phyloP scores from a whole-genome alignment of 139 green algal species.

The Auxenochlorella pyrenoidosa region DNA sequence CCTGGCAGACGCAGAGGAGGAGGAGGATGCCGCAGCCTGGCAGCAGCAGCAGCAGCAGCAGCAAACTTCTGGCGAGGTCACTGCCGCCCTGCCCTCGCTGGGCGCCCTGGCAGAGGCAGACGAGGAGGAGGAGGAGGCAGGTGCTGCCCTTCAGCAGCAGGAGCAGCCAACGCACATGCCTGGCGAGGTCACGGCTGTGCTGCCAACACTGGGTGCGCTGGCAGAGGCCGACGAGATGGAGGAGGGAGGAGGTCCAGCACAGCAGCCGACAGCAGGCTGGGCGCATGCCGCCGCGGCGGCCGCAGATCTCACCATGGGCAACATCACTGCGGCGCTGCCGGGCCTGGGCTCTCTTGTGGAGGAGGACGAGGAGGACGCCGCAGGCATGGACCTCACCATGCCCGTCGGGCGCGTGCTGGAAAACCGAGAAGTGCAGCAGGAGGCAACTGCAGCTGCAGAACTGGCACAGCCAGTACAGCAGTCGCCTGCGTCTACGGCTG shows the following conservation, averaged over 20 bases:
- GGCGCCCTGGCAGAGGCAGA: slow-evolving; percentile 39
- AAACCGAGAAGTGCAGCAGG: not conserved
- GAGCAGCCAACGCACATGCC: not conserved
- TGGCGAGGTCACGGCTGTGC: slow-evolving; percentile 43
- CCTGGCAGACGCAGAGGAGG: slow-evolving; percentile 38
- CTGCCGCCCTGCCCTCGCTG: slow-evolving; percentile 35
- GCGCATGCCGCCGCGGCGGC: not conserved
- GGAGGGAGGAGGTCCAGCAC: not conserved
- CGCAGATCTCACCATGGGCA: slow-evolving; percentile 47
- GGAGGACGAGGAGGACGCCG: slow-evolving; percentile 69
- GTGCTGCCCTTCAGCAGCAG: not conserved
- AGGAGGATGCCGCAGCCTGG: not conserved
- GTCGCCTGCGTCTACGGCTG: not conserved
- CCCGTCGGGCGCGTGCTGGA: slow-evolving; percentile 27
- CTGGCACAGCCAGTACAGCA: not conserved
- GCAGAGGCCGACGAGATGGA: slow-evolving; percentile 41
- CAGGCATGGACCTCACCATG: slow-evolving; percentile 39
- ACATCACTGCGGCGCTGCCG: slow-evolving; percentile 79
- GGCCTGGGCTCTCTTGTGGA: slow-evolving; percentile 77
- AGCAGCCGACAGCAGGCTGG: slow-evolving; percentile 34
- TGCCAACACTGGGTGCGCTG: slow-evolving; percentile 32
- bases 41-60: slow-evolving; percentile 9
- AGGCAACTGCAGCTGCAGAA: not conserved
- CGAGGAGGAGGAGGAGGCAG: not conserved
- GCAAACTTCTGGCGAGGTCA: slow-evolving; percentile 43